Percentiles rank a stretch among this genome's conserved stretches.
Conservation (phyloP, 106 monocot species). For the Dendrobium officinale region DNA sequence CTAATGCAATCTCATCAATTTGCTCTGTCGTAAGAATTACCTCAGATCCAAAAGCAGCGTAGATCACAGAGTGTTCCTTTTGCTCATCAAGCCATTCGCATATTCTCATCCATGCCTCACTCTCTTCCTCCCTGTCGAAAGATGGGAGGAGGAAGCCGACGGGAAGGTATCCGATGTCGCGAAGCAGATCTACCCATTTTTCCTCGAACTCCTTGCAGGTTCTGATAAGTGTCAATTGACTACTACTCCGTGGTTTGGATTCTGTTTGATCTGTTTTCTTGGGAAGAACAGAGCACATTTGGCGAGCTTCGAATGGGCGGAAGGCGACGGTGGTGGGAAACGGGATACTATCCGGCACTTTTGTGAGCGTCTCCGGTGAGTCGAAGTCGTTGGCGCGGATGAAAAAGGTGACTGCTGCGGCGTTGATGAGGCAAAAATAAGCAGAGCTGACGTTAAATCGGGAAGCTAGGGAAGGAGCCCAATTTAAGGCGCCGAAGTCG, state of each 20-base stretch:
- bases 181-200: constrained; percentile 13
- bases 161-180: background rate
- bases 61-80: constrained; percentile 14
- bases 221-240: constrained; percentile 9
- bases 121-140: background rate
- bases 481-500: constrained; percentile 7
- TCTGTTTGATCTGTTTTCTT: background rate
- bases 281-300: background rate
- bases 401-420: background rate
- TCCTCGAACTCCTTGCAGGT: constrained; percentile 19
- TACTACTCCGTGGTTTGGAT: background rate
- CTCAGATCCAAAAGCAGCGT: constrained; percentile 22
- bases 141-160: constrained; percentile 14
- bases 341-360: constrained; percentile 7
- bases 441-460: background rate
- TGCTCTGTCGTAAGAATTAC: constrained; percentile 4
- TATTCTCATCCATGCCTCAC: background rate
- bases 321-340: constrained; percentile 16
- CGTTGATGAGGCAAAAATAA: constrained; percentile 9
- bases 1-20: constrained; percentile 23
- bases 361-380: constrained; percentile 11
- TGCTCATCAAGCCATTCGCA: constrained; percentile 19
- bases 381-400: background rate
- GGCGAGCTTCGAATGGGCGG: constrained; percentile 5
- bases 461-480: constrained; percentile 6